Percentiles rank a stretch among this genome's conserved stretches.
phyloP scores from a whole-genome alignment of 352 stramenopile species.

The Globisporangium sylvaticum region DNA sequence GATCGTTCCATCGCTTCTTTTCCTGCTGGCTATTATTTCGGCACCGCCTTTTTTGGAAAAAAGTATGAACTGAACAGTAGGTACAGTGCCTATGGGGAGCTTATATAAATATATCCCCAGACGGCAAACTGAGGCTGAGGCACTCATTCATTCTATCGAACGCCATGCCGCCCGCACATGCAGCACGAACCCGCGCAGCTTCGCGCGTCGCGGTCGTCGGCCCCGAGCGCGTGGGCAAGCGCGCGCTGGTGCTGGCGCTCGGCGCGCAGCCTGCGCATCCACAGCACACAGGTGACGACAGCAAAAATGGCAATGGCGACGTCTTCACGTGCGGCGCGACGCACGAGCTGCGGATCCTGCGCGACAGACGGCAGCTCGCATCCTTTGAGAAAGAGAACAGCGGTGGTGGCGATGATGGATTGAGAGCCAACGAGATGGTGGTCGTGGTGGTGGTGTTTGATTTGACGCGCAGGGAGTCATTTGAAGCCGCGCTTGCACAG shows the following conservation, averaged over 20 bases:
- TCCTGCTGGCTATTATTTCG: not conserved
- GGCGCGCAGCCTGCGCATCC: constrained; percentile 16
- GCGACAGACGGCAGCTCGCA: constrained; percentile 12
- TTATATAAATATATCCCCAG: not conserved
- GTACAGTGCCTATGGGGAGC: too few species aligned
- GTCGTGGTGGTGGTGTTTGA: constrained; percentile 56
- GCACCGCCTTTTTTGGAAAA: not conserved
- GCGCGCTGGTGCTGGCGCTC: constrained; percentile 45
- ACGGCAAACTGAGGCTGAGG: not conserved
- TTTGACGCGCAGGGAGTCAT: constrained; percentile 35
- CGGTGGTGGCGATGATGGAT: too few species aligned
- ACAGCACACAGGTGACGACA: not conserved
- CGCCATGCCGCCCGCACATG: constrained; percentile 1
- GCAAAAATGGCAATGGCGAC: not conserved
- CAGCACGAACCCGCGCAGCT: not conserved
- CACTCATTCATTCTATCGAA: not conserved
- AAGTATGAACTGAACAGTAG: not conserved
- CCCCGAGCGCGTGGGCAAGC: constrained; percentile 38
- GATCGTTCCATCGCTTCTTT: not conserved
- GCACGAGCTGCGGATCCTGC: constrained; percentile 12
- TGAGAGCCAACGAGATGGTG: not conserved
- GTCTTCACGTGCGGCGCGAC: constrained; percentile 2
- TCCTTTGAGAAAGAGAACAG: constrained; percentile 6
- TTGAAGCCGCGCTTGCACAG: constrained; percentile 33
- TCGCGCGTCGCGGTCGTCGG: constrained; percentile 34